Percentiles rank a stretch among this genome's conserved stretches.
Evolutionary conservation across 768 basidiomycete species (phyloP).

Genomic region (Auriscalpium vulgare): DNA sequence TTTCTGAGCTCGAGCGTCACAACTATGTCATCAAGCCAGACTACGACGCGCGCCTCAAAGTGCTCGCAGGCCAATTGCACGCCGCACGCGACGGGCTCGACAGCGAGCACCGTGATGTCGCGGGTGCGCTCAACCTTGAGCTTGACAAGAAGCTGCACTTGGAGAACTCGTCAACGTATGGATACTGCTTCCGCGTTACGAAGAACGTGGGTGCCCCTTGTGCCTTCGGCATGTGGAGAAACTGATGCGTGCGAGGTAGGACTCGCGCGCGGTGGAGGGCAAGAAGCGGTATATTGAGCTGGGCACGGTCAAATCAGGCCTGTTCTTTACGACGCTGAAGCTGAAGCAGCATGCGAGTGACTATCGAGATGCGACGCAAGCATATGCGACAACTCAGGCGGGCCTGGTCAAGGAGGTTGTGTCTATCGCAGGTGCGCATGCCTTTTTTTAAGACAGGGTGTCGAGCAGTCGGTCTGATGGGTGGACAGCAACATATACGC

Average conservation of each 20-base stretch:
- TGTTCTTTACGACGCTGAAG: conserved; percentile 77
- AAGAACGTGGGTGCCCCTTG: conserved; percentile 60
- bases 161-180: conserved; percentile 83
- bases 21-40: conserved; percentile 90
- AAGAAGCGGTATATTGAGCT: conserved; percentile 76
- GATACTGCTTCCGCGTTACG: conserved; percentile 88
- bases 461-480: background rate
- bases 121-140: conserved; percentile 67
- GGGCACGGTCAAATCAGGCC: conserved; percentile 76
- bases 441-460: background rate
- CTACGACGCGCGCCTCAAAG: conserved; percentile 71
- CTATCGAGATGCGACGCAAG: conserved; percentile 55
- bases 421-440: conserved; percentile 68
- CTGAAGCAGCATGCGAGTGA: conserved; percentile 69
- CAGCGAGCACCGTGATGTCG: conserved; percentile 64
- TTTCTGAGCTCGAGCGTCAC: conserved; percentile 77
- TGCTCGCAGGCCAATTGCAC: conserved; percentile 58
- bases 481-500: conserved; percentile 78
- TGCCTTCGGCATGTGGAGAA: background rate
- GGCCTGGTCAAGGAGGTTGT: conserved; percentile 89
- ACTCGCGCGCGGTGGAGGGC: conserved; percentile 59
- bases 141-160: conserved; percentile 94
- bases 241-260: conserved; percentile 38
- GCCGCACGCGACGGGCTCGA: conserved; percentile 75
- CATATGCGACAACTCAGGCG: conserved; percentile 71